These are phyloP conservation scores for Mycena olivaceomarginata DNA, from an alignment of 768 basidiomycete genomes.

Conservation along the genomic window DNA sequence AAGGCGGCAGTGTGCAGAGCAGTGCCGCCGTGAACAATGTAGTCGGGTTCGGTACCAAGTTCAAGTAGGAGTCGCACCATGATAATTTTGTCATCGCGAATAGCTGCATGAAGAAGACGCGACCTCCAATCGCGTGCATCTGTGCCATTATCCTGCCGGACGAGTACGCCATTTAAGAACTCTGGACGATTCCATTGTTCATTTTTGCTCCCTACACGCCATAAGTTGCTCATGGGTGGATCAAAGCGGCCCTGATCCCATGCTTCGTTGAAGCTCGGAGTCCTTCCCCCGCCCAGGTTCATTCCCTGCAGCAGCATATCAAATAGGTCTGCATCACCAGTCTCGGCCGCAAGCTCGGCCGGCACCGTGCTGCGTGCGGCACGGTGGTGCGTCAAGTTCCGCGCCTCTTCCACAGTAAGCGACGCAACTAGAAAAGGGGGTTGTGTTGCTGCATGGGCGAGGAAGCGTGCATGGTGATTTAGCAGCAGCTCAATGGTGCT, in stretches of 20 bases:
- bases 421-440: slow-evolving; percentile 8
- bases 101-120: slow-evolving; percentile 35
- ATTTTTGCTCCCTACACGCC: slow-evolving; percentile 26
- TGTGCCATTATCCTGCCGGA: not conserved
- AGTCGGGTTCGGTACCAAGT: slow-evolving; percentile 36
- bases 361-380: slow-evolving; percentile 16
- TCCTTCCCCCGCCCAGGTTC: not conserved
- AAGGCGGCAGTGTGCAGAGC: slow-evolving; percentile 32
- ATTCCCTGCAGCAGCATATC: slow-evolving; percentile 20
- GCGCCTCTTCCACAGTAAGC: slow-evolving; percentile 20
- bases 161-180: not conserved
- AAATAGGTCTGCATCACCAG: slow-evolving; percentile 13
- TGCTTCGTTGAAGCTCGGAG: slow-evolving; percentile 10
- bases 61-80: slow-evolving; percentile 37
- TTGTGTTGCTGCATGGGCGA: not conserved
- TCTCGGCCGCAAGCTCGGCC: slow-evolving; percentile 15
- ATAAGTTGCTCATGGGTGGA: slow-evolving; percentile 18
- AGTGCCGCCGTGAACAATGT: slow-evolving; percentile 20
- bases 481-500: slow-evolving; percentile 25
- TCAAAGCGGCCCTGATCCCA: slow-evolving; percentile 16
- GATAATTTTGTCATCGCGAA: slow-evolving; percentile 34
- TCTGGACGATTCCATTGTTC: not conserved
- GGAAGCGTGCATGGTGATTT: slow-evolving; percentile 32
- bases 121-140: slow-evolving; percentile 29
- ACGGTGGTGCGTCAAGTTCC: slow-evolving; percentile 9